phyloP scores from a whole-genome alignment of 1,284 basidiomycete species.

The Irpex sp. region DNA sequence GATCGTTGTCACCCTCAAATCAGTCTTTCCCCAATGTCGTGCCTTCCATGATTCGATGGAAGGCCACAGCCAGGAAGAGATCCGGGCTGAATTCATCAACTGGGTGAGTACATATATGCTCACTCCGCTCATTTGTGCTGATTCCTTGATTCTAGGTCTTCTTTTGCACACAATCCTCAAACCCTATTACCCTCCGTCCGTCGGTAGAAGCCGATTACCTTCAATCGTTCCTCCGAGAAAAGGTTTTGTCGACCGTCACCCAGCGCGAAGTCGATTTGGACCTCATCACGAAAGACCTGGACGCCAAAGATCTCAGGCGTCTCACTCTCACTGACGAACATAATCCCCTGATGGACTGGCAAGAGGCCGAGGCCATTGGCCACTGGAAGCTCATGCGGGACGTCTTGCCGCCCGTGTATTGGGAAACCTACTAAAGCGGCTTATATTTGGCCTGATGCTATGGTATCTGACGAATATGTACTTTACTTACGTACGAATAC shows the following conservation, averaged over 20 bases:
- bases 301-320: constrained; percentile 30
- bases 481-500: not conserved
- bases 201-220: constrained; percentile 56
- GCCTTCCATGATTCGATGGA: constrained; percentile 72
- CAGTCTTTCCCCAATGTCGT: constrained; percentile 71
- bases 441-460: not conserved
- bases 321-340: constrained; percentile 57
- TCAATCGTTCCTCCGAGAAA: constrained; percentile 59
- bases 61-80: constrained; percentile 38
- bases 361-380: constrained; percentile 53
- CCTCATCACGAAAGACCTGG: constrained; percentile 37
- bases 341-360: constrained; percentile 61
- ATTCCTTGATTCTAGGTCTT: constrained; percentile 51
- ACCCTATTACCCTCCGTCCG: constrained; percentile 62
- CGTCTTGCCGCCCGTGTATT: constrained; percentile 53
- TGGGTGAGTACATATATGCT: constrained; percentile 46
- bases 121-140: constrained; percentile 3
- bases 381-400: constrained; percentile 77
- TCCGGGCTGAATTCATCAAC: constrained; percentile 63
- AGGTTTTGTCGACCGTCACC: constrained; percentile 38
- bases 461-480: not conserved
- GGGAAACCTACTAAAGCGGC: constrained; percentile 53
- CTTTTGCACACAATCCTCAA: constrained; percentile 66
- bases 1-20: constrained; percentile 65
- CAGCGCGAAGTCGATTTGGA: constrained; percentile 53